Base-by-base conservation (phyloP, 257 asterid species). In the Solanum rostratum region DNA sequence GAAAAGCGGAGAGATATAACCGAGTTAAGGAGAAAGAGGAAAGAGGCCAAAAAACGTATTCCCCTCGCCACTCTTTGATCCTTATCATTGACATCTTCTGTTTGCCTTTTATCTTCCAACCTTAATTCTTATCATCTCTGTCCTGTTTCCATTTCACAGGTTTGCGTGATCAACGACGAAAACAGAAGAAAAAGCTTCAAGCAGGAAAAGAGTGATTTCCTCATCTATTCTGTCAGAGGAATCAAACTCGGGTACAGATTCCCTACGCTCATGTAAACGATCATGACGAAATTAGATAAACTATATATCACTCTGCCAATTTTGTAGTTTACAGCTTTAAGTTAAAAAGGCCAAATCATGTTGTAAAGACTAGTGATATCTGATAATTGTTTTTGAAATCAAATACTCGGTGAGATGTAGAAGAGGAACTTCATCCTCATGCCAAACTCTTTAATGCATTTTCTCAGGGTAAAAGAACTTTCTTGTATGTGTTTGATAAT, bases 1-100 rank as follows among this genome's bases (percentile, higher is more conserved):
- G 92, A 84, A 81, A 86, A 86, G 46, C 87, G 89, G 45, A 89
- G 82, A 85, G 90, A 49, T 41, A 41, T 66, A 19, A 89, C 88
- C 49, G 85, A 85, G 76, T 88, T 88, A 85, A 86, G 82, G 82
- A 84, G 92, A 78, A 89, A 89, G 89, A 89, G 91, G 37, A 88
- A 86, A 85, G 89, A 91, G 10, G 89, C 85, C 86, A 91, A 91
- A 81, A 91, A 84, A 88, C 89, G 92, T 91, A 89, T 30, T 4
- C 55, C 27, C 83, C 70, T 39, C 4, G 1, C 29, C 62, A 7
- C 69, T 52, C 55, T n/a, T 57, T 20, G 52, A 76, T 49, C 53
- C 39, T 81, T 57, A 70, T n/a, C 66, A 7, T 27, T 22, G 13
- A 1, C 39, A 30, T 29, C 81, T 10, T 22, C 39, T 57, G 65